These are phyloP conservation scores for Kwoniella newhampshirensis DNA, from an alignment of 768 basidiomycete species.

Conservation along the genomic window DNA sequence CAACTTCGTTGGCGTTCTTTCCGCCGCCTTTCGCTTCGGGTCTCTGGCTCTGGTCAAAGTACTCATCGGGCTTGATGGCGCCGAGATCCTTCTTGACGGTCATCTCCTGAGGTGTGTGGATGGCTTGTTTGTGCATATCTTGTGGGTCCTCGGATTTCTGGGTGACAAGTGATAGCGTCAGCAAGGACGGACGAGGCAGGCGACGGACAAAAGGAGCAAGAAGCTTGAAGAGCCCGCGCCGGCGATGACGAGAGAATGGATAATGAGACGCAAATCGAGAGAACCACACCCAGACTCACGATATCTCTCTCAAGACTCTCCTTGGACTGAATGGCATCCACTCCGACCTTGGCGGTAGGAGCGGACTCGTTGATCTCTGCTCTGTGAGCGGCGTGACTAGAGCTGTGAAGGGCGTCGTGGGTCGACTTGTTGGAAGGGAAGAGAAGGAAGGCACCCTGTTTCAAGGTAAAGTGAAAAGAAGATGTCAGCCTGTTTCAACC, in stretches of 20 bases:
- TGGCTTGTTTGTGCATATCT: slow-evolving; percentile 7
- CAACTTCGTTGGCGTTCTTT: slow-evolving; percentile 14
- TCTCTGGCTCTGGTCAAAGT: slow-evolving; percentile 4
- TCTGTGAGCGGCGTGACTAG: slow-evolving; percentile 8
- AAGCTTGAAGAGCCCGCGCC: no score
- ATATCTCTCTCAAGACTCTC: slow-evolving; percentile 5
- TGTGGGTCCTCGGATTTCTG: slow-evolving; percentile 18
- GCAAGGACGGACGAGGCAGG: no score
- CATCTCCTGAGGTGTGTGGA: slow-evolving; percentile 3
- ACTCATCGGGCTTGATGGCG: slow-evolving; percentile 3
- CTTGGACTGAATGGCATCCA: slow-evolving; percentile 4
- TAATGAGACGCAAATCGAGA: no score
- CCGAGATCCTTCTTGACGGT: slow-evolving; percentile 13
- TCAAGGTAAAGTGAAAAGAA: background rate
- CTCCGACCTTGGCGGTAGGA: slow-evolving; percentile 11
- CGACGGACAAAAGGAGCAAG: no score
- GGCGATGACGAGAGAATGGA: no score
- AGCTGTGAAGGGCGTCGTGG: slow-evolving; percentile 10
- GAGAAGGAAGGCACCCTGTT: slow-evolving; percentile 15
- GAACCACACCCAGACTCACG: slow-evolving; percentile 1
- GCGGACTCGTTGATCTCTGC: slow-evolving; percentile 22
- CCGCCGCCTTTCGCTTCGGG: slow-evolving; percentile 10
- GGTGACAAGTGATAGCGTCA: no score
- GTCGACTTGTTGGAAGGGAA: slow-evolving; percentile 14
- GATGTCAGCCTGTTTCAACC: no score